Conservation (phyloP, 331 rosid genomes). For the Rhamnella rubrinervis region DNA sequence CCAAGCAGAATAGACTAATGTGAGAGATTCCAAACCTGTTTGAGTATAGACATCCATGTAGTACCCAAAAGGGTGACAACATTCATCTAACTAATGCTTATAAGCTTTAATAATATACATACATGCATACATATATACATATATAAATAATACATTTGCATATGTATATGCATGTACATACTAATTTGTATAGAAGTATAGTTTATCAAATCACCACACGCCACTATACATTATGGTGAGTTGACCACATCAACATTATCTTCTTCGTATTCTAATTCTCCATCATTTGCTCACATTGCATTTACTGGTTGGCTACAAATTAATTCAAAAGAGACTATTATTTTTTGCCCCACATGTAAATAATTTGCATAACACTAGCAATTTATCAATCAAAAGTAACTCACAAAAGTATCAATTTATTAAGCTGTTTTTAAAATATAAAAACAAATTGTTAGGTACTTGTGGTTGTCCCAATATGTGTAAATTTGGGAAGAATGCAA, state of each 20-base stretch:
- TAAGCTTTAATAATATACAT: too few species aligned
- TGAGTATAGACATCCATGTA: constrained; percentile 26
- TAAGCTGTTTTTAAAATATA: neutral
- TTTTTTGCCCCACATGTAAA: constrained; percentile 22
- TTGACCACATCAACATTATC: constrained; percentile 46
- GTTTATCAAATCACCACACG: constrained; percentile 23
- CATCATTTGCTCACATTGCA: constrained; percentile 24
- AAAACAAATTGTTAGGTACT: neutral
- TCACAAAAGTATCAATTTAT: constrained; percentile 13
- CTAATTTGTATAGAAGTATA: constrained; percentile 9
- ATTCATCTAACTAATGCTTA: constrained; percentile 18
- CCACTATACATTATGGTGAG: constrained; percentile 28
- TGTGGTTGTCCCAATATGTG: constrained; percentile 3
- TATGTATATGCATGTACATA: neutral
- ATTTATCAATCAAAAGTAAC: neutral
- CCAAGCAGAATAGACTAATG: constrained; percentile 29
- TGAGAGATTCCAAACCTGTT: constrained; percentile 23
- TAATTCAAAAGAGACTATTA: constrained; percentile 14
- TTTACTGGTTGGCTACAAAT: constrained; percentile 17
- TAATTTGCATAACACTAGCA: neutral
- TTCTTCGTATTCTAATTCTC: constrained; percentile 12
- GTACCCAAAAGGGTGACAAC: constrained; percentile 45
- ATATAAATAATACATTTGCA: too few species aligned
- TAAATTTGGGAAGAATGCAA: constrained; percentile 12
- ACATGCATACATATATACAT: too few species aligned